Percentiles rank a stretch among this genome's conserved stretches.
phyloP scores from a whole-genome alignment of 2,329 filamentous ascomycete genomes.

The Pseudocercospora vitis region DNA sequence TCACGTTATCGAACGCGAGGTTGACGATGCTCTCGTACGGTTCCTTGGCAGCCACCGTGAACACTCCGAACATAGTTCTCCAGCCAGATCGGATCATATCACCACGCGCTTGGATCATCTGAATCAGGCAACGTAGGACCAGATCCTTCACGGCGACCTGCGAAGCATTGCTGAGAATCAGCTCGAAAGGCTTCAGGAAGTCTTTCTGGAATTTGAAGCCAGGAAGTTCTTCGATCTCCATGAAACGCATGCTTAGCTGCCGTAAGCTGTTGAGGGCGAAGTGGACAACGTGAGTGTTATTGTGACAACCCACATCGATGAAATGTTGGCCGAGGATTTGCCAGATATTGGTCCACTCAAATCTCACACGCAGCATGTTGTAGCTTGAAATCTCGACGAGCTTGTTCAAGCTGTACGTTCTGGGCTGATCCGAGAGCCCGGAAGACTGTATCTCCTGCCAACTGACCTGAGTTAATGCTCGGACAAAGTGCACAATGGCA shows the following conservation, averaged over 20 bases:
- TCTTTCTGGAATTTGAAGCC: constrained; percentile 99
- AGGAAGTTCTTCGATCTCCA: constrained; percentile 96
- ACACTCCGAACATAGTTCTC: constrained; percentile 99
- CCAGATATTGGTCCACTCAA: constrained; percentile 99
- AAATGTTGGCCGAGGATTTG: constrained; percentile 97
- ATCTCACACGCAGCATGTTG: constrained; percentile 98
- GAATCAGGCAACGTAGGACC: constrained; percentile 90
- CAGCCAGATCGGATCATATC: constrained; percentile 97
- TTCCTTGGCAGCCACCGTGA: constrained; percentile 90
- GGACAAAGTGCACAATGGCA: constrained; percentile 92
- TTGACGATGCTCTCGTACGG: constrained; percentile 95
- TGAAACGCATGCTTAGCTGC: constrained; percentile 96
- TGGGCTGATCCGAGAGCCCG: constrained; percentile 88
- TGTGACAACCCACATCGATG: constrained; percentile 94
- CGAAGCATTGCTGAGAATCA: constrained; percentile 90
- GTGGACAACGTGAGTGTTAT: constrained; percentile 94
- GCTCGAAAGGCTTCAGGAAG: constrained; percentile 96
- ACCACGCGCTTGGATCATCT: constrained; percentile 97
- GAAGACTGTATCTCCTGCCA: constrained; percentile 99
- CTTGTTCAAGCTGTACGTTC: constrained; percentile 97
- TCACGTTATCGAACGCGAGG: constrained; percentile 94
- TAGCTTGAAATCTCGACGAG: constrained; percentile 99
- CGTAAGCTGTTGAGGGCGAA: constrained; percentile 94
- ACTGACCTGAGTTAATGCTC: constrained; percentile 88
- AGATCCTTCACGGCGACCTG: constrained; percentile 96